Base-by-base conservation (phyloP, 208 protist genomes). In the Leishmania turanica region DNA sequence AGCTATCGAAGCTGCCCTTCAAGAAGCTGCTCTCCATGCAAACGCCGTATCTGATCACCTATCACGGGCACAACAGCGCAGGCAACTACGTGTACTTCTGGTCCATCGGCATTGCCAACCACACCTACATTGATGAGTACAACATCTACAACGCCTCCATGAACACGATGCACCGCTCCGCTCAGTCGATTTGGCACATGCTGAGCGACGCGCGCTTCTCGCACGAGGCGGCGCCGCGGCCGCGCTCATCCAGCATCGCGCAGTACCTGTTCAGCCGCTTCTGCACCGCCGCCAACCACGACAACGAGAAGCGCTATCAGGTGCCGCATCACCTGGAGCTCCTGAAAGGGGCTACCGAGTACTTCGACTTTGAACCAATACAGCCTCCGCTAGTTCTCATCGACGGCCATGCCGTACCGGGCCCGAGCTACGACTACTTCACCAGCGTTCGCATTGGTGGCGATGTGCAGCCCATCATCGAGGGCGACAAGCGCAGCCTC, bases 51-150 rank as follows among this genome's bases (percentile, higher is more conserved):
- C 85, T 97, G 17, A 82, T 97, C 84, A 93, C 92, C 54, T 96
- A 95, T 84, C 91, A 95, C 80, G 95, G 95, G 58, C 78, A 80
- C 76, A 91, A 97, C 84, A 83, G 89, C 62, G 89, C 87, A 17
- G 92, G 92, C 62, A 96, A 96, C 79, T 96, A 97, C 80, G 83
- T 96, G 1, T 97, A 97, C 85, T 85, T 96, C 62, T 97, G 95
- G 95, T 91, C 91, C 51, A 91, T 96, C 75, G 93, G 91, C 45
- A 96, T 96, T 69, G 95, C 95, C 17, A 97, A 97, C 84, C 95
- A 97, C 83, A 88, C 93, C 19, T 96, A 96, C 84, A 96, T 97
- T 87, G 95, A 97, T 84, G 71, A 84, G 64, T 81, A 85, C 72
- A 97, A 97, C 82, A 97, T 97, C 74, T 96, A 91, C 81, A 88